phyloP scores from a whole-genome alignment of 768 basidiomycete species.

The Mycena vitilis region DNA sequence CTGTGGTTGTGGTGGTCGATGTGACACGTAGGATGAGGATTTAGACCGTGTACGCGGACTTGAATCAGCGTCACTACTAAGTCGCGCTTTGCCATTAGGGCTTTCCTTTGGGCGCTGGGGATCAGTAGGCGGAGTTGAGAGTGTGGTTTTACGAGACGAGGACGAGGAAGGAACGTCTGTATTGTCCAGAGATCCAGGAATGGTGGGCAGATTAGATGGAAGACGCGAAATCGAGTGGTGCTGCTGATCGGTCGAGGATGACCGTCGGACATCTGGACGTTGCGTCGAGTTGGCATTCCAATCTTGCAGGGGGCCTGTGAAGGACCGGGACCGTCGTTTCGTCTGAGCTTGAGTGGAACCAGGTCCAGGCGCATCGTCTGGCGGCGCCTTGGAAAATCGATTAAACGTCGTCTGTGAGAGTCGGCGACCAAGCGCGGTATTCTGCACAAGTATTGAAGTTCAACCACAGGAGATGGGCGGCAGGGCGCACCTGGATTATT shows the following conservation, averaged over 20 bases:
- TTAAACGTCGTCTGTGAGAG: slow-evolving; percentile 67
- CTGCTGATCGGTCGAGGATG: slow-evolving; percentile 43
- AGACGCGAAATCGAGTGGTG: slow-evolving; percentile 42
- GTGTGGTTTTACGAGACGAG: slow-evolving; percentile 55
- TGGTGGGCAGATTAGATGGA: slow-evolving; percentile 66
- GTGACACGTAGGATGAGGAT: slow-evolving; percentile 65
- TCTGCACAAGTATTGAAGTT: slow-evolving; percentile 51
- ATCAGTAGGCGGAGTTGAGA: slow-evolving; percentile 49
- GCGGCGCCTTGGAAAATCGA: slow-evolving; percentile 54
- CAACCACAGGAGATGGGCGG: slow-evolving; percentile 4
- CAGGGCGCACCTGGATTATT: slow-evolving; percentile 76
- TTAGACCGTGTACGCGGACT: slow-evolving; percentile 62
- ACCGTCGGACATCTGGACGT: slow-evolving; percentile 43
- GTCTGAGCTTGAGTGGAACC: slow-evolving; percentile 44
- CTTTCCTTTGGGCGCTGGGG: slow-evolving; percentile 47
- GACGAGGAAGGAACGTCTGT: slow-evolving; percentile 73
- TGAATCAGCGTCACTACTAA: slow-evolving; percentile 47
- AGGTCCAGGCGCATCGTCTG: slow-evolving; percentile 35
- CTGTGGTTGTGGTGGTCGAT: slow-evolving; percentile 70
- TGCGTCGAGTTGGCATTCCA: slow-evolving; percentile 24
- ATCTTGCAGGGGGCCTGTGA: slow-evolving; percentile 46
- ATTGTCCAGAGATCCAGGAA: slow-evolving; percentile 75
- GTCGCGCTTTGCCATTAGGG: slow-evolving; percentile 45
- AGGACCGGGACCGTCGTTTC: slow-evolving; percentile 52
- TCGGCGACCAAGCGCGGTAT: slow-evolving; percentile 78